Evolutionary conservation across 2,329 filamentous ascomycete species (phyloP), one percentile per base, ranked within the genome.

Genomic region (Metarhizium sp.): DNA sequence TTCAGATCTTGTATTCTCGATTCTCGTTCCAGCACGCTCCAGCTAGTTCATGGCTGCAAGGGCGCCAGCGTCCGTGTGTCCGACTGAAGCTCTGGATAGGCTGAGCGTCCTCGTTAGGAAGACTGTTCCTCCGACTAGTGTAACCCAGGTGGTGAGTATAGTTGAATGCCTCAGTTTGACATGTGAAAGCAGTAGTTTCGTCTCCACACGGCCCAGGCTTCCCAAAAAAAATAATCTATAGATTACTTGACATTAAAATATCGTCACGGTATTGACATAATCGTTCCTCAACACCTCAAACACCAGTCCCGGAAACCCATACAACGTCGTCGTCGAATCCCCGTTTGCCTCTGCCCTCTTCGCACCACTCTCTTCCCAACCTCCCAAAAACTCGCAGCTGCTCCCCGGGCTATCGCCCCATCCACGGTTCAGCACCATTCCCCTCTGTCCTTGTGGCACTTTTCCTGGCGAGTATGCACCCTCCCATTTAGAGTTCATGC

Each of bases 251-350:
- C 25, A 25, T 81, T 68, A 96, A 74, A 92, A 96, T 29, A 96
- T 85, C 10, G 92, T 97, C 68, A 97, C 76, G 30, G 89, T 88
- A 70, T 90, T 95, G 29, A 99, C 88, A 58, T 84, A 86, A 4
- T 89, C 91, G 66, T 95, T 96, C 82, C 89, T 92, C 69, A 97
- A 73, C 32, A 99, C 92, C 73, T 99, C 94, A 73, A 99, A 97
- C 50, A 96, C 84, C 70, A 97, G 74, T 0, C 94, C 92, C 0
- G 94, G 92, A 65, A 96, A 96, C 1, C 92, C 92, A 73, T 90
- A 97, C 32, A 99, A 72, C 59, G 92, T 92, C 16, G 92, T 96
- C 55, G 80, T 84, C 57, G 80, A 81, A 61, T 84, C 80, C 43
- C 79, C 78, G 48, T 69, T 76, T 2, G 76, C 72, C 49, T 78